These are phyloP conservation scores for Fusarium austroafricanum DNA, from an alignment of 2,329 filamentous ascomycete genomes.

Conservation along the genomic window DNA sequence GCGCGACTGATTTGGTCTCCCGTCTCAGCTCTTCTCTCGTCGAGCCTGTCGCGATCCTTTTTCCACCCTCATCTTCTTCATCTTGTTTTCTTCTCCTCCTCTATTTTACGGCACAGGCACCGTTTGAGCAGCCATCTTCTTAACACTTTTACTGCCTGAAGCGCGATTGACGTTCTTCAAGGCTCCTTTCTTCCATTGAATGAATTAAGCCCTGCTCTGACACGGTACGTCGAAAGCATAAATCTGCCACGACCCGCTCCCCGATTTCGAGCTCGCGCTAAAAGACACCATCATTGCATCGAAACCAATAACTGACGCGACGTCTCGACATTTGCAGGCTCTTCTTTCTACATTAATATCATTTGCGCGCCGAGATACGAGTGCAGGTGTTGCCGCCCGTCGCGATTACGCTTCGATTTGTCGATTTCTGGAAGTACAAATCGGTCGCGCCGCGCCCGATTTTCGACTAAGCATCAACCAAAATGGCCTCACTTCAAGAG, in stretches of 20 bases:
- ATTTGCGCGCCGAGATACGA: slow-evolving; percentile 30
- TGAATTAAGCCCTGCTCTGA: slow-evolving; percentile 43
- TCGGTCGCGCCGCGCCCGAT: slow-evolving; percentile 41
- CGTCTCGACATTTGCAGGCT: slow-evolving; percentile 19
- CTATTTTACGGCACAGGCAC: slow-evolving; percentile 33
- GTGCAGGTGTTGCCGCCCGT: not conserved
- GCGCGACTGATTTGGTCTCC: slow-evolving; percentile 44
- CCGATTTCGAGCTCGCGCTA: slow-evolving; percentile 29
- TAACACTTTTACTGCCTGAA: slow-evolving; percentile 18
- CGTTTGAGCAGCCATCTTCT: slow-evolving; percentile 22
- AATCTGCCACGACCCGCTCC: slow-evolving; percentile 26
- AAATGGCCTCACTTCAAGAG: slow-evolving; percentile 53
- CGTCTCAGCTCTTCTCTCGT: slow-evolving; percentile 43
- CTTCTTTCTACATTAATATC: slow-evolving; percentile 7
- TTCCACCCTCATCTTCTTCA: slow-evolving; percentile 38
- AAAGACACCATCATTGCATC: slow-evolving; percentile 16
- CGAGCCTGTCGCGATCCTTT: slow-evolving; percentile 44
- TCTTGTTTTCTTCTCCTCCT: slow-evolving; percentile 36
- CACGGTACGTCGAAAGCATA: slow-evolving; percentile 42
- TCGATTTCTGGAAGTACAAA: slow-evolving; percentile 19
- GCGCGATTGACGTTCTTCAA: slow-evolving; percentile 29
- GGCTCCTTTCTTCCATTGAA: slow-evolving; percentile 23
- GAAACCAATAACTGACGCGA: slow-evolving; percentile 36
- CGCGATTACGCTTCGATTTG: slow-evolving; percentile 37
- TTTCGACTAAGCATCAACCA: slow-evolving; percentile 50